Conservation (phyloP, 495 filamentous ascomycete genomes). For the Penicillium simplicissimum region DNA sequence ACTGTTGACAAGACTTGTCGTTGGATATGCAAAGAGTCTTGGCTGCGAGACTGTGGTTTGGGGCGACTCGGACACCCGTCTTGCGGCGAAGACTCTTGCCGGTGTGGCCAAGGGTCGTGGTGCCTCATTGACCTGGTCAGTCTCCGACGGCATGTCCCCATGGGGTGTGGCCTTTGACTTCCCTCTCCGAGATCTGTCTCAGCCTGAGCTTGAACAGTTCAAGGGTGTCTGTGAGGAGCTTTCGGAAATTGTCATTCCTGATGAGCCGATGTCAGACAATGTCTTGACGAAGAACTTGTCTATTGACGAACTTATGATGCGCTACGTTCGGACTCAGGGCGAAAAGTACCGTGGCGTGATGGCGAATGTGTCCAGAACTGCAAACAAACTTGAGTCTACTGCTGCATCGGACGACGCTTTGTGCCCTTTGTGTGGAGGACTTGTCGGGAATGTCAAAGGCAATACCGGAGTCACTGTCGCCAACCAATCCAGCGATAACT, state of each 20-base stretch:
- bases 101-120: slow-evolving; percentile 91
- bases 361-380: slow-evolving; percentile 88
- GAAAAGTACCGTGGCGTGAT: slow-evolving; percentile 88
- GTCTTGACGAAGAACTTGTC: slow-evolving; percentile 61
- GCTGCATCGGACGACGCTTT: slow-evolving; percentile 16
- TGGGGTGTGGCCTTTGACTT: slow-evolving; percentile 63
- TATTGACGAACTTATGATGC: slow-evolving; percentile 85
- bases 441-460: slow-evolving; percentile 35
- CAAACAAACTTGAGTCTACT: slow-evolving; percentile 63
- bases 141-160: slow-evolving; percentile 68
- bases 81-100: slow-evolving; percentile 82
- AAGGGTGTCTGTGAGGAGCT: slow-evolving; percentile 56
- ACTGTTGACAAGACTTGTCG: slow-evolving; percentile 68
- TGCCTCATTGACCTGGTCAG: slow-evolving; percentile 75
- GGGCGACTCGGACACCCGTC: slow-evolving; percentile 81
- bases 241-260: slow-evolving; percentile 46
- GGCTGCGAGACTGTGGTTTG: slow-evolving; percentile 73
- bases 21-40: slow-evolving; percentile 57
- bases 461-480: slow-evolving; percentile 32
- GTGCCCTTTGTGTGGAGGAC: slow-evolving; percentile 48
- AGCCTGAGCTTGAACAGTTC: slow-evolving; percentile 72
- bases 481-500: slow-evolving; percentile 19
- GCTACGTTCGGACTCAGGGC: slow-evolving; percentile 88
- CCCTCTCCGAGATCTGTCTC: slow-evolving; percentile 79
- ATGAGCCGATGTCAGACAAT: slow-evolving; percentile 49